Evolutionary conservation across 352 stramenopile species (phyloP), one percentile per base, ranked within the genome.

Genomic region (Globisporangium solare): DNA sequence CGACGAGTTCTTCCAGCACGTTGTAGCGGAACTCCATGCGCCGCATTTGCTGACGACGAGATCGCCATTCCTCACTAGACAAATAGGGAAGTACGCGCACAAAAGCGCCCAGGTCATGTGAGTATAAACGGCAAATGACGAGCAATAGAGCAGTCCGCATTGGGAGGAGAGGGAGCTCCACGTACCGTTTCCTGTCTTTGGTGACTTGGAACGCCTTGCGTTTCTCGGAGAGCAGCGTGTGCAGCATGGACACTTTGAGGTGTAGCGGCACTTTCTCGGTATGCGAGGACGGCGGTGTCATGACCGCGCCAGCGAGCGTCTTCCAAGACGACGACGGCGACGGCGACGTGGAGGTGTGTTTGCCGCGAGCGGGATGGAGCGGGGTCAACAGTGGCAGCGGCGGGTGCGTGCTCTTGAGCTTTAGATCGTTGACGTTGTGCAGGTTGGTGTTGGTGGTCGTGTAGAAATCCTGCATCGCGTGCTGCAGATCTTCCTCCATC

Each of bases 11-110:
- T 17, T 88, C 77, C 24, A 88, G 54, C 13, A 89, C 78, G 37
- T 89, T 80, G 66, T 89, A 89, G 31, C 73, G 68, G 35, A 88
- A 84, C 32, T 80, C 79, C 14, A 75, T 58, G n/a, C 51, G 70
- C 7, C 79, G 78, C 58, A 77, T 74, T 45, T 86, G 63, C 58
- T 88, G 73, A 1, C 69, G 66, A 2, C 60, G 54, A 12, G 68
- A 61, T 21, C 70, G 67, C 77, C 82, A 92, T 42, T 82, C 60
- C 42, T 70, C 67, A 2, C 74, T 88, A 47, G 11, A 17, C 10
- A 31, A 54, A 6, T 10, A 43, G 18, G 0, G 1, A n/a, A n/a
- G n/a, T 12, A 3, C 15, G 41, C 27, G 4, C 21, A 54, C 27
- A 22, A 35, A 27, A 18, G 48, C 2, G 15, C 4, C 35, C 35